These are phyloP conservation scores for Candida neerlandica DNA, from an alignment of 1,139 yeast genomes.

Conservation along the genomic window DNA sequence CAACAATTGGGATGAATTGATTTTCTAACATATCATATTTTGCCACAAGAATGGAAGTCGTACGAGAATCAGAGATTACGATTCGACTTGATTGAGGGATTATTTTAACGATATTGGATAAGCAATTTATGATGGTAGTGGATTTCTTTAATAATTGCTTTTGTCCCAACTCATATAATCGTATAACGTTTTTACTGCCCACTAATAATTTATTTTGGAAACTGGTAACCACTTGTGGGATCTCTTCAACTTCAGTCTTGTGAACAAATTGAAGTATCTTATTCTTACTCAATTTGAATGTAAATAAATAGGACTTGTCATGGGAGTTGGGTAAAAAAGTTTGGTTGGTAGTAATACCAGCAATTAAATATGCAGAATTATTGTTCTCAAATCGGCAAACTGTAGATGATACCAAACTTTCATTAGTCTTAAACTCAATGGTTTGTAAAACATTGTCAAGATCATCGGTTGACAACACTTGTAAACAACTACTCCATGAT, in stretches of 20 bases:
- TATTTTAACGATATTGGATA: conserved; percentile 52
- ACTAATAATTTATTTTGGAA: conserved; percentile 68
- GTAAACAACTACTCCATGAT: conserved; percentile 56
- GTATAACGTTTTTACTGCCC: conserved; percentile 55
- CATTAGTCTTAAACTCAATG: conserved; percentile 43
- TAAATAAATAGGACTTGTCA: conserved; percentile 38
- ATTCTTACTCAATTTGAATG: conserved; percentile 40
- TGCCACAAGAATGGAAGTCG: conserved; percentile 60
- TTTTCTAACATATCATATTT: conserved; percentile 56
- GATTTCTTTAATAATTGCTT: conserved; percentile 77
- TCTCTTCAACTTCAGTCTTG: conserved; percentile 56
- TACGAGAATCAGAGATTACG: conserved; percentile 61
- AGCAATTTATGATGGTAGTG: conserved; percentile 39
- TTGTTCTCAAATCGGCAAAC: conserved; percentile 23
- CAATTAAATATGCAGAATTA: conserved; percentile 42
- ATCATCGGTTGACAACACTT: conserved; percentile 36
- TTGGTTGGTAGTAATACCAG: conserved; percentile 48
- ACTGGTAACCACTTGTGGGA: conserved; percentile 51
- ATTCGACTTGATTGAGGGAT: conserved; percentile 60
- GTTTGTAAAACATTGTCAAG: conserved; percentile 38
- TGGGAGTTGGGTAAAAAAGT: conserved; percentile 36
- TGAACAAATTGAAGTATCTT: conserved; percentile 54
- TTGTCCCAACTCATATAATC: conserved; percentile 74
- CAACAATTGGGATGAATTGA: conserved; percentile 63
- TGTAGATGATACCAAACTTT: conserved; percentile 37